Percentiles rank a stretch among this genome's conserved stretches.
These are phyloP conservation scores for Rutstroemia sydowiana DNA, from an alignment of 2,329 filamentous ascomycete genomes.

Conservation along the genomic window DNA sequence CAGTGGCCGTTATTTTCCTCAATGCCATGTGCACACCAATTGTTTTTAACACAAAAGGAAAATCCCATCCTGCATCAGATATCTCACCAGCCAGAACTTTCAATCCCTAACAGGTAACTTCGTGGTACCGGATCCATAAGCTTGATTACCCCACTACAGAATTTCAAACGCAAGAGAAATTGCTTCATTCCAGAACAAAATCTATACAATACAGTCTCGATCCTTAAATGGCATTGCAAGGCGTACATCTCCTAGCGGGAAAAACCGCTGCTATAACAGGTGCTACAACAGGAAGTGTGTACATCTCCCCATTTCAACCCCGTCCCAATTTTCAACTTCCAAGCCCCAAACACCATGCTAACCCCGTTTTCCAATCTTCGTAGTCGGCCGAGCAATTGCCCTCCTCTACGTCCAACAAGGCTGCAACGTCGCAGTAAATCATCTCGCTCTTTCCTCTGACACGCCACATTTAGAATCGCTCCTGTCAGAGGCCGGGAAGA, in stretches of 20 bases:
- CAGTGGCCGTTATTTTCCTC: not conserved
- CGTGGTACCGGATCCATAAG: too few species aligned
- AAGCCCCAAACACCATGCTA: constrained; percentile 9
- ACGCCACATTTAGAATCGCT: constrained; percentile 45
- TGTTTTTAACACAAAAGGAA: too few species aligned
- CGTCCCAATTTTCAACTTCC: constrained; percentile 49
- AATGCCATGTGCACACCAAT: not conserved
- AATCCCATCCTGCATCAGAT: too few species aligned
- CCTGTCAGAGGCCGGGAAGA: constrained; percentile 41
- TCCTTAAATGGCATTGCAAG: not conserved
- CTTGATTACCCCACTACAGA: too few species aligned
- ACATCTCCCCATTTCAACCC: not conserved
- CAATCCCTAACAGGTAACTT: too few species aligned
- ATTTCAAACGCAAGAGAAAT: too few species aligned
- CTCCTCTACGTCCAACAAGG: constrained; percentile 73
- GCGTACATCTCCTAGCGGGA: constrained; percentile 1
- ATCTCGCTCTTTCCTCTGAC: constrained; percentile 55
- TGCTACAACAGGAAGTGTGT: constrained; percentile 10
- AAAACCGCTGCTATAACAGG: constrained; percentile 11
- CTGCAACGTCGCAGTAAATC: constrained; percentile 72
- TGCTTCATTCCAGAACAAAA: not conserved
- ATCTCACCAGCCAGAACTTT: too few species aligned
- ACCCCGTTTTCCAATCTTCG: not conserved
- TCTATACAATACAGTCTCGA: not conserved
- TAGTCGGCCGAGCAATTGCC: constrained; percentile 75